Evolutionary conservation across 1,139 yeast species (phyloP), one percentile per base, ranked within the genome.

Genomic region (Zygosaccharomyces pseudobailii): DNA sequence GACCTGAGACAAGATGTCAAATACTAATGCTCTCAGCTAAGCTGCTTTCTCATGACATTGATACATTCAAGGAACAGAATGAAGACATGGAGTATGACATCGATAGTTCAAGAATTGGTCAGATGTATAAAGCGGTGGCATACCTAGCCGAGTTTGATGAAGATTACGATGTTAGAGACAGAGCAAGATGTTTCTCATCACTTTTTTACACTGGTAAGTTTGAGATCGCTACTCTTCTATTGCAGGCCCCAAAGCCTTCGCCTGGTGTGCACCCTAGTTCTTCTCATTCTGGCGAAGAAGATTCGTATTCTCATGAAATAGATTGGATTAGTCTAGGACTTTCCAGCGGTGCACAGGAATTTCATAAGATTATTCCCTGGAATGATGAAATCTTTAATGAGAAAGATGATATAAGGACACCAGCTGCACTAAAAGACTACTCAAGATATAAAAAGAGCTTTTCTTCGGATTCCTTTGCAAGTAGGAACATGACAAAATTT

Each of bases 191-290:
- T 72, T 72, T 88, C 37, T 71, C 78, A 33, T 78, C 75, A 75
- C 40, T 72, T 75, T 53, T 70, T 52, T 59, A 63, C 25, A 50
- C 69, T 45, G 54, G 63, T 56, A 74, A 75, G 45, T 67, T 68
- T 38, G 81, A 82, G 53, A 71, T 94, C 54, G 92, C 95, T 0
- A 74, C 86, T 0, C 71, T 94, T 38, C 72, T 92, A 47, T 73
- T 92, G 33, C 96, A 89, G 60, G 92, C 87, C 0, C 88, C 94
- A 3, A 89, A 90, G 58, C 88, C 87, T 0, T 69, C 82, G 45
- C 86, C 87, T 1, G 54, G 34, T 21, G 39, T 41, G 33, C 33
- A 32, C 9, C 23, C 32, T 13, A 6, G 19, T 32, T 23, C 22
- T 22, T 32, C 25, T 10, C 33, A 34, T 8, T 31, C 40, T 9